These are phyloP conservation scores for Bryoerythrophyllum caledonicum DNA, from an alignment of 225 moss, liverwort and hornwort genomes.

Conservation along the genomic window DNA sequence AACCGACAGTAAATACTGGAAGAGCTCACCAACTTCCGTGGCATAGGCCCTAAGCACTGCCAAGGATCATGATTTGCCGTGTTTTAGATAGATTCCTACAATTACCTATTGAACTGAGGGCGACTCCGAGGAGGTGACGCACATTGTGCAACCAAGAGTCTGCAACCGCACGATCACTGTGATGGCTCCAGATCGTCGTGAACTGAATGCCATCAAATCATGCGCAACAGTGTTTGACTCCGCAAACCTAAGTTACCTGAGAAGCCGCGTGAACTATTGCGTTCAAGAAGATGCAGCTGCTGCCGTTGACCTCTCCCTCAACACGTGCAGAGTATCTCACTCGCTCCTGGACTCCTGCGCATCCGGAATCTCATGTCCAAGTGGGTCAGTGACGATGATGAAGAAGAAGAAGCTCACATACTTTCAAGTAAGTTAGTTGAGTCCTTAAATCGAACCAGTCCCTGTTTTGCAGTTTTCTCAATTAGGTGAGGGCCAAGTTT, in stretches of 20 bases:
- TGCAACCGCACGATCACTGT: neutral
- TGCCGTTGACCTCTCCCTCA: neutral
- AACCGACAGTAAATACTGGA: neutral
- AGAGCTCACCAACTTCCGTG: constrained; percentile 54
- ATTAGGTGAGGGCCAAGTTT: neutral
- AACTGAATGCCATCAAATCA: neutral
- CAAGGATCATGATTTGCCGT: neutral
- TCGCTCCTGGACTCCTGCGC: constrained; percentile 2
- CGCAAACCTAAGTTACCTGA: neutral
- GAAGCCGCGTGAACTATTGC: constrained; percentile 1
- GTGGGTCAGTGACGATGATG: neutral
- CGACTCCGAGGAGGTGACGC: neutral
- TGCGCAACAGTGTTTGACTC: constrained; percentile 2
- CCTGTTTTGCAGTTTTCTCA: no score
- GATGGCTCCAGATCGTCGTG: neutral
- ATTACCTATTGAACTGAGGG: neutral
- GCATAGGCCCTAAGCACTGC: constrained; percentile 32
- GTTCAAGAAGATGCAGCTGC: neutral
- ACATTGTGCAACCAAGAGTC: neutral
- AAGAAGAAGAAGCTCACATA: neutral
- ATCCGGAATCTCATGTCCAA: neutral
- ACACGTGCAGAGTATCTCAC: neutral
- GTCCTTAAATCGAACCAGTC: no score
- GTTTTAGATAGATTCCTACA: neutral
- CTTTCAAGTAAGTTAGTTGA: neutral